A percentile compares a stretch with the other conserved stretches of the same genome.
phyloP scores from a whole-genome alignment of 106 monocot species.

The Dendrobium officinale region DNA sequence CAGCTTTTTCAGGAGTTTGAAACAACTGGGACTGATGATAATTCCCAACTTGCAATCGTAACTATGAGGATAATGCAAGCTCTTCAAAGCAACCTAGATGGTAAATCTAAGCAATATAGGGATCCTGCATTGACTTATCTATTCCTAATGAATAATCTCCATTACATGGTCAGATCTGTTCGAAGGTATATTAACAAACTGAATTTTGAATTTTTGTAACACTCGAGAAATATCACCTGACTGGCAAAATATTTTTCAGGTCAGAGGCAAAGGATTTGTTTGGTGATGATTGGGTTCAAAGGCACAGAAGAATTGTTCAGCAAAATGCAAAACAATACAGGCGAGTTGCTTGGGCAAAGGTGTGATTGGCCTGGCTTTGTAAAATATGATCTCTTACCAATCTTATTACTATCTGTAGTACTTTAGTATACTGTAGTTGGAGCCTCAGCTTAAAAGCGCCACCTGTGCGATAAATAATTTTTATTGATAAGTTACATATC shows the following conservation, averaged over 20 bases:
- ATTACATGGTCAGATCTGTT: constrained; percentile 73
- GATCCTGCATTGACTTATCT: constrained; percentile 59
- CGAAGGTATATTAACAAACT: constrained; percentile 32
- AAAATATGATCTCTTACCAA: background rate
- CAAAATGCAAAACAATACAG: constrained; percentile 53
- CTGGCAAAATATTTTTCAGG: constrained; percentile 4
- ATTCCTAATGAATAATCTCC: constrained; percentile 76
- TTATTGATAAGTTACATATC: background rate
- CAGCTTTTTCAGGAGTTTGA: constrained; percentile 86
- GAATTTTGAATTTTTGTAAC: background rate
- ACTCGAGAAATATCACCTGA: background rate
- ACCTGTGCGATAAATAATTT: background rate
- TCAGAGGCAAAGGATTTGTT: constrained; percentile 52
- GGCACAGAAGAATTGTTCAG: constrained; percentile 54
- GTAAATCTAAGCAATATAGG: constrained; percentile 76
- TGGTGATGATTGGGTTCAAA: constrained; percentile 56
- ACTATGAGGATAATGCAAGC: constrained; percentile 86
- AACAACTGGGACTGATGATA: constrained; percentile 34
- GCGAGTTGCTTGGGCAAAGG: constrained; percentile 50
- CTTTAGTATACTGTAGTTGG: background rate
- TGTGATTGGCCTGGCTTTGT: background rate
- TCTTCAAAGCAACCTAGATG: constrained; percentile 64
- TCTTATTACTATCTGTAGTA: background rate
- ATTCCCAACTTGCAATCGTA: constrained; percentile 59
- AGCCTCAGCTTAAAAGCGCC: background rate